Percentiles rank a stretch among this genome's conserved stretches.
Evolutionary conservation across 2,329 filamentous ascomycete species (phyloP).

Genomic region (Paecilomyces sp.): DNA sequence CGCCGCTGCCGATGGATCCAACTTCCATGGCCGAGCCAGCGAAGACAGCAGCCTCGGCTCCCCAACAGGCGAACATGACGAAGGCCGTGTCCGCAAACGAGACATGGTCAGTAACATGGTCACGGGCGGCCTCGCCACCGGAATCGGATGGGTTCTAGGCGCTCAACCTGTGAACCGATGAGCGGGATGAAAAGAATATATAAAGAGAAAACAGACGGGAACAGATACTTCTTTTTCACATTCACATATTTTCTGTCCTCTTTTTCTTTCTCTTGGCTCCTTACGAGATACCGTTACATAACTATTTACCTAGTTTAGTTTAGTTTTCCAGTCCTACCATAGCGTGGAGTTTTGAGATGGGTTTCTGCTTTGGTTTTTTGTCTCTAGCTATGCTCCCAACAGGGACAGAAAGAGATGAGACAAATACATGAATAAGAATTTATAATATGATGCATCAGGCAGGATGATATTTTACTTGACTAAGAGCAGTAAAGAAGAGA

Average conservation of each 20-base stretch:
- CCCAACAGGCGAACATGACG: constrained; percentile 12
- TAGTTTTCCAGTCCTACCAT: neutral
- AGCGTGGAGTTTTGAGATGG: neutral
- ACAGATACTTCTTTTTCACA: neutral
- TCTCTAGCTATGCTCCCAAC: no score
- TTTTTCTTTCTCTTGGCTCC: neutral
- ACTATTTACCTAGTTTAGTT: no score
- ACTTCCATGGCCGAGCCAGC: constrained; percentile 7
- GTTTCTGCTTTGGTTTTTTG: neutral
- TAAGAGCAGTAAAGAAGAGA: neutral
- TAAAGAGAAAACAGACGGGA: neutral
- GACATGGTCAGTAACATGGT: constrained; percentile 58
- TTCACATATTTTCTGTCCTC: neutral
- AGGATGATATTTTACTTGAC: no score
- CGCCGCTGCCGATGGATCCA: constrained; percentile 7
- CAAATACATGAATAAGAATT: no score
- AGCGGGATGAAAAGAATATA: neutral
- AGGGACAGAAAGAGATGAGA: no score
- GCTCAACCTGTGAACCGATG: constrained; percentile 37
- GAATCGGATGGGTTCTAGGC: constrained; percentile 59
- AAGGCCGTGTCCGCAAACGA: constrained; percentile 37
- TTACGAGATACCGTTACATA: no score
- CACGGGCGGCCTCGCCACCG: constrained; percentile 54
- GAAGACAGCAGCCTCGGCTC: constrained; percentile 5
- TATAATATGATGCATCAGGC: no score